Evolutionary conservation across 495 filamentous ascomycete genomes (phyloP).

Genomic region (Glutinoglossum americanum): DNA sequence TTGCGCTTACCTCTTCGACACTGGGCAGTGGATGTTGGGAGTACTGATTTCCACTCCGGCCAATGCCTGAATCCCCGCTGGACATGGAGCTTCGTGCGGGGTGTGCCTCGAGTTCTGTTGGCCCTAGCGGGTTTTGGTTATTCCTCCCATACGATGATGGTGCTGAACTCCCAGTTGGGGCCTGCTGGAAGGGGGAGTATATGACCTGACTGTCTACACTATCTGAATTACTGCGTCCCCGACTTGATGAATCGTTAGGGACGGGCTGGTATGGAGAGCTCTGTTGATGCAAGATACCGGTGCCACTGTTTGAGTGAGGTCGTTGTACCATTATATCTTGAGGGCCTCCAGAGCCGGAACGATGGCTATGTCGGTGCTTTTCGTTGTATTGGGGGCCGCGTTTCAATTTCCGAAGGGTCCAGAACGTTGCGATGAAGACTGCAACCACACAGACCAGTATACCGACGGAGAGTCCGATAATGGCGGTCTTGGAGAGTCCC

Average conservation of each 20-base stretch:
- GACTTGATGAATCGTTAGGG: background rate
- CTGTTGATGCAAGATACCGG: no score
- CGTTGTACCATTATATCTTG: background rate
- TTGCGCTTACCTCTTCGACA: no score
- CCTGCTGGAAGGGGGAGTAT: no score
- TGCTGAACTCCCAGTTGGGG: background rate
- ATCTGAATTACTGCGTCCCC: background rate
- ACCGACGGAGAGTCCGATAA: background rate
- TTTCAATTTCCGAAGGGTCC: background rate
- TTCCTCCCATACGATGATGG: background rate
- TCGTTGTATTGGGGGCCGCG: background rate
- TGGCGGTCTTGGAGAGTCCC: background rate
- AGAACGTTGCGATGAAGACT: background rate
- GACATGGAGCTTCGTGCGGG: no score
- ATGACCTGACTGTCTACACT: background rate
- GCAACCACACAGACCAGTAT: background rate
- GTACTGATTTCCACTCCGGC: no score
- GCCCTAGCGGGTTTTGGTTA: no score
- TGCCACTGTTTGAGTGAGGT: no score
- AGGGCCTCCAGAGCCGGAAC: background rate
- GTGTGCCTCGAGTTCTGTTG: no score
- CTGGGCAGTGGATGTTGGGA: no score
- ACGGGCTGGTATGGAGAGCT: background rate
- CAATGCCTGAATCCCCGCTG: no score
- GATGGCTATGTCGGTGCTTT: background rate